These are phyloP conservation scores for Avicennia marina DNA, from an alignment of 257 asterid genomes.

Conservation along the genomic window DNA sequence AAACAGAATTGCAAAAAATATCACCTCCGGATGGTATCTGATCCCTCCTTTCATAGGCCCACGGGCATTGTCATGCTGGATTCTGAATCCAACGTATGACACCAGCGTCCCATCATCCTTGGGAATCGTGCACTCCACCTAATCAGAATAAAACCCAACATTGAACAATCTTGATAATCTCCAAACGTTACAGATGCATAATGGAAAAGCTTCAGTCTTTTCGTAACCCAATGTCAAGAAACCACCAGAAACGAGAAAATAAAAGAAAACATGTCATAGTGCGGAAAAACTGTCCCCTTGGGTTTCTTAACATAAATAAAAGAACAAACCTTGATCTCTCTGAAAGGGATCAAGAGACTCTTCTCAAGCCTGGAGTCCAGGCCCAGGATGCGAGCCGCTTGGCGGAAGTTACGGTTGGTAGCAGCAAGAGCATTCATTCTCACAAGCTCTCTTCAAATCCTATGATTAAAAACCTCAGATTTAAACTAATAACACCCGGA, in stretches of 20 bases:
- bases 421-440: conserved; percentile 93
- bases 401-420: conserved; percentile 82
- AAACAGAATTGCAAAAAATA: background rate
- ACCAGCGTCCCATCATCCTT: conserved; percentile 89
- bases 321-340: conserved; percentile 79
- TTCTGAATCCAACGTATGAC: conserved; percentile 84
- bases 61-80: conserved; percentile 92
- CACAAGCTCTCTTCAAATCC: background rate
- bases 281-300: background rate
- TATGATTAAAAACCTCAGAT: background rate
- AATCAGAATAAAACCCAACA: conserved; percentile 21
- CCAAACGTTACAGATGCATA: background rate
- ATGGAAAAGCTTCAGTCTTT: too few relatives aligned
- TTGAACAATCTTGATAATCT: too few relatives aligned
- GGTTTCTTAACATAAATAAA: background rate
- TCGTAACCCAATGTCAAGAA: too few relatives aligned
- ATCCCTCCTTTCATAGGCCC: conserved; percentile 99
- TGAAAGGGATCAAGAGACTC: conserved; percentile 87
- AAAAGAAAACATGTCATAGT: background rate
- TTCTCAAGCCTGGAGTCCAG: conserved; percentile 77
- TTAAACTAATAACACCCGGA: too few relatives aligned
- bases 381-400: conserved; percentile 87
- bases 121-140: conserved; percentile 96
- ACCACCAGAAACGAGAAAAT: background rate
- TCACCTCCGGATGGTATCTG: conserved; percentile 98